phyloP scores from a whole-genome alignment of 805 yeast genomes.

The Wickerhamiella australiensis region DNA sequence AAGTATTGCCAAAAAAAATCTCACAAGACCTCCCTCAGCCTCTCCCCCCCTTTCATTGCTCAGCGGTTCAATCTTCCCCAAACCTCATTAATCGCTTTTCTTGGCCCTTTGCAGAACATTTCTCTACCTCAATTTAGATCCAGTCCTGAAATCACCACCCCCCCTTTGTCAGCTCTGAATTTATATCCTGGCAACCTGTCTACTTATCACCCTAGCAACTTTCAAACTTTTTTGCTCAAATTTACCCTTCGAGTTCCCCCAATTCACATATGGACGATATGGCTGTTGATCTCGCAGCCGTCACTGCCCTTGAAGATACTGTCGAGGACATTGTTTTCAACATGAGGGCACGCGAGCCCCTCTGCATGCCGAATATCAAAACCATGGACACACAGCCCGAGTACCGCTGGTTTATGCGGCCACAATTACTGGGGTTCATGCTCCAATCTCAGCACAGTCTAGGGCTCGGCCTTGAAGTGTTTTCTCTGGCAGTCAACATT shows the following conservation, averaged over 20 bases:
- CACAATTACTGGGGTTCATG: conserved; percentile 64
- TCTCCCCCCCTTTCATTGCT: too few species aligned
- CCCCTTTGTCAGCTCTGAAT: background rate
- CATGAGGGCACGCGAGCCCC: conserved; percentile 14
- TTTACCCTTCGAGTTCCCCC: background rate
- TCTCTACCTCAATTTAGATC: background rate
- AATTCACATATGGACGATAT: background rate
- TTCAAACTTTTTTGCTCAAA: background rate
- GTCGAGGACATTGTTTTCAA: conserved; percentile 17
- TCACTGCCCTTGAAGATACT: conserved; percentile 19
- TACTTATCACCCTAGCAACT: conserved; percentile 2
- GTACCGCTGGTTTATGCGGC: conserved; percentile 58
- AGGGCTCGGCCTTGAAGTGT: conserved; percentile 55
- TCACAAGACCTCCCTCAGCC: too few species aligned
- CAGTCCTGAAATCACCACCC: background rate
- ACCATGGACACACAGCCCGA: conserved; percentile 84
- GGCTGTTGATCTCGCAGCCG: conserved; percentile 18
- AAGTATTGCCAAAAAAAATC: too few species aligned
- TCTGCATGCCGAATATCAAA: conserved; percentile 39
- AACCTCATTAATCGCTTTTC: background rate
- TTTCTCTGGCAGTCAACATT: conserved; percentile 55
- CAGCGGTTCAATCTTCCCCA: too few species aligned
- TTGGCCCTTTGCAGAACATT: too few species aligned
- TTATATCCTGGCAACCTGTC: background rate
- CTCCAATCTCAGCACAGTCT: conserved; percentile 50